Percentiles rank a stretch among this genome's conserved stretches.
These are phyloP conservation scores for Typha latifolia DNA, from an alignment of 176 grass and related monocot species.

Conservation along the genomic window DNA sequence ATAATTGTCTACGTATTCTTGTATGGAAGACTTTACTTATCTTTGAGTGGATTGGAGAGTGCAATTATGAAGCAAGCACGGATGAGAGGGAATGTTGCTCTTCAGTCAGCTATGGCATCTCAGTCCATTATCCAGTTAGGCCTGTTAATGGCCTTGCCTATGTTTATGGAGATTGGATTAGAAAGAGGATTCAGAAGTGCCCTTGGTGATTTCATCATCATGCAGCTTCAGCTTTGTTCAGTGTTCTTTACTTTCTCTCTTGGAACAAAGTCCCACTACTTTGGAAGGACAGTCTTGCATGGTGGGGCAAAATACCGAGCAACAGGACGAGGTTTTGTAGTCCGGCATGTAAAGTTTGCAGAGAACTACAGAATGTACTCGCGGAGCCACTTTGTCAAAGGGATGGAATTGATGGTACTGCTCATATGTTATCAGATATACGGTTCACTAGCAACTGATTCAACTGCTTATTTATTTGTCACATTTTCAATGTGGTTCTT, in stretches of 20 bases:
- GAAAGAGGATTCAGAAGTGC: slow-evolving; percentile 77
- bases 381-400: slow-evolving; percentile 71
- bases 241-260: slow-evolving; percentile 91
- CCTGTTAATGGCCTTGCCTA: slow-evolving; percentile 77
- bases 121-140: slow-evolving; percentile 83
- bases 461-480: slow-evolving; percentile 45
- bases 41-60: slow-evolving; percentile 65
- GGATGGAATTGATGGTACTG: slow-evolving; percentile 59
- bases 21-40: slow-evolving; percentile 82
- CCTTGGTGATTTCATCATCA: slow-evolving; percentile 64
- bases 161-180: slow-evolving; percentile 90
- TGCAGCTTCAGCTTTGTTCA: slow-evolving; percentile 79
- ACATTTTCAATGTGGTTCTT: slow-evolving; percentile 91
- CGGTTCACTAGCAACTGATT: slow-evolving; percentile 44
- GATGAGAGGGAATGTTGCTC: slow-evolving; percentile 56
- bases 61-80: slow-evolving; percentile 72
- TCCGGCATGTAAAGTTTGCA: slow-evolving; percentile 70
- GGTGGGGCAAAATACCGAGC: slow-evolving; percentile 77
- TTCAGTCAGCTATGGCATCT: slow-evolving; percentile 78
- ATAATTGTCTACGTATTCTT: slow-evolving; percentile 80
- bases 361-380: slow-evolving; percentile 89
- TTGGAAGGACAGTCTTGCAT: slow-evolving; percentile 62
- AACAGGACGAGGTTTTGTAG: slow-evolving; percentile 78
- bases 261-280: slow-evolving; percentile 81
- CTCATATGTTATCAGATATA: slow-evolving; percentile 55